phyloP scores from a whole-genome alignment of 495 filamentous ascomycete genomes.

The Penicillium lividum region DNA sequence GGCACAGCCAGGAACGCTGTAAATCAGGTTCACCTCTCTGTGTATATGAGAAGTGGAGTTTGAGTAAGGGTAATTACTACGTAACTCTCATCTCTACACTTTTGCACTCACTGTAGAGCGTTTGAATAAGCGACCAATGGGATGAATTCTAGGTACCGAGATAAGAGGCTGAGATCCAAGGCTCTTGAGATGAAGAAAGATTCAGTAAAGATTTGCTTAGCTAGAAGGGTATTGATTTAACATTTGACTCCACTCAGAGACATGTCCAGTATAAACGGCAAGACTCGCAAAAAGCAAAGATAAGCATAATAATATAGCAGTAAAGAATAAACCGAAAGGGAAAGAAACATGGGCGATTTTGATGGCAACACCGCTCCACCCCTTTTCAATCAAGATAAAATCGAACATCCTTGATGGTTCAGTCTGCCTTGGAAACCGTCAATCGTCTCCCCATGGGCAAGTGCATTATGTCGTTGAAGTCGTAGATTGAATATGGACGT shows the following conservation, averaged over 20 bases:
- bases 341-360: background rate
- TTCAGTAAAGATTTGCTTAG: constrained; percentile 5
- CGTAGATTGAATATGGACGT: constrained; percentile 2
- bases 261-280: background rate
- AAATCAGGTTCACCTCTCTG: no score
- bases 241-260: background rate
- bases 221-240: constrained; percentile 22
- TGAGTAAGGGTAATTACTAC: no score
- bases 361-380: background rate
- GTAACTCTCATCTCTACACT: no score
- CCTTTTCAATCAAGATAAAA: no score
- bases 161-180: background rate
- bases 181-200: background rate
- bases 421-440: no score
- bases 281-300: background rate
- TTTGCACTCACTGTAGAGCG: no score
- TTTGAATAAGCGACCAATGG: no score
- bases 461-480: background rate
- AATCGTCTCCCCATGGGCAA: no score
- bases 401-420: no score
- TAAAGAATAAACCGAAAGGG: background rate
- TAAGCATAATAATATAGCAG: background rate
- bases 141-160: no score
- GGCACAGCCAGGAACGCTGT: no score
- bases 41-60: no score